Evolutionary conservation across 2,329 filamentous ascomycete genomes (phyloP).

Genomic region (Phialemoniopsis sp.): DNA sequence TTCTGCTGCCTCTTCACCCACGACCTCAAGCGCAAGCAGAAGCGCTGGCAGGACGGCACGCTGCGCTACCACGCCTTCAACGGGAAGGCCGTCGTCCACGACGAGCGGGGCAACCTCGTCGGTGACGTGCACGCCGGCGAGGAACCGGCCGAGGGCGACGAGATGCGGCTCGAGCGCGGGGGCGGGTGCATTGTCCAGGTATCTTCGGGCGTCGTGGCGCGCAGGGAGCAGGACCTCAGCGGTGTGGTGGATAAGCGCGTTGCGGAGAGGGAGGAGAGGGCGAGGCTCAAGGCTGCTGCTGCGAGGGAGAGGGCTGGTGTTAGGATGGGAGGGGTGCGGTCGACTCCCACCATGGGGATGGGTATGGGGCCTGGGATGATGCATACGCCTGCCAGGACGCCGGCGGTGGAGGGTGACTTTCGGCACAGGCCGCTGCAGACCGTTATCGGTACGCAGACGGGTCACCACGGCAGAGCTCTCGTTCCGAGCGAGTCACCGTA

Average conservation of each 20-base stretch:
- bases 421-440: constrained; percentile 46
- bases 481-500: constrained; percentile 60
- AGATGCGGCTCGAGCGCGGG: constrained; percentile 72
- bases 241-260: constrained; percentile 67
- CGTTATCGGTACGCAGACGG: constrained; percentile 61
- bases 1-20: constrained; percentile 84
- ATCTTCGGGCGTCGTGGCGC: constrained; percentile 62
- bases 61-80: constrained; percentile 90
- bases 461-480: constrained; percentile 57
- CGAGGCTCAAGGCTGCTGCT: constrained; percentile 27
- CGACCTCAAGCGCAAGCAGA: constrained; percentile 81
- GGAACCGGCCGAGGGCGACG: constrained; percentile 75
- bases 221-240: constrained; percentile 72
- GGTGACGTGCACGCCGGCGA: constrained; percentile 73
- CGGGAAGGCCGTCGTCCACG: constrained; percentile 85
- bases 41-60: constrained; percentile 89
- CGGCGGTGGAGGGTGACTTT: too few species aligned
- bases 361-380: too few species aligned
- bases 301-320: too few species aligned
- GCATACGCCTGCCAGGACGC: too few species aligned
- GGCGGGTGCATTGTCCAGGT: constrained; percentile 72
- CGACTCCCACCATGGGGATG: too few species aligned
- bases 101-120: constrained; percentile 73
- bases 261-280: constrained; percentile 48
- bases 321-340: too few species aligned